A percentile compares a stretch with the other conserved stretches of the same genome.
These are phyloP conservation scores for Ceratocystiopsis sp. DNA, from an alignment of 2,329 filamentous ascomycete species.

Conservation along the genomic window DNA sequence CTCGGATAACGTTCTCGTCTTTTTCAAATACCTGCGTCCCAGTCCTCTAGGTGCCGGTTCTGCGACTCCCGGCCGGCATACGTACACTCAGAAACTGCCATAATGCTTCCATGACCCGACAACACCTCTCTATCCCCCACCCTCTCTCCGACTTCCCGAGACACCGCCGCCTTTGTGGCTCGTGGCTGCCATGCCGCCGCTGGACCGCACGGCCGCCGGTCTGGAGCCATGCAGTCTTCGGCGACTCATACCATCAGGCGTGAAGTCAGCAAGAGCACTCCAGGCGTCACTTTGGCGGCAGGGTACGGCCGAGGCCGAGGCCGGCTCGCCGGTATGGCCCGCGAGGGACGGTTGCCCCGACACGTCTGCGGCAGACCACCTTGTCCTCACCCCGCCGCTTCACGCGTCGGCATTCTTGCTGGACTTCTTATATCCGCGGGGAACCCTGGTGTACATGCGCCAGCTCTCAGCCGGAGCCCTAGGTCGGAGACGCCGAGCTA, in stretches of 20 bases:
- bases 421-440: slow-evolving; percentile 38
- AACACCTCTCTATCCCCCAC: not conserved
- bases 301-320: slow-evolving; percentile 31
- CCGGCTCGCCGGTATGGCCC: slow-evolving; percentile 11
- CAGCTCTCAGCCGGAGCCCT: slow-evolving; percentile 13
- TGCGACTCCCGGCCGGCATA: no score
- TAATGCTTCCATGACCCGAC: not conserved
- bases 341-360: slow-evolving; percentile 14
- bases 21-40: no score
- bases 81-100: not conserved
- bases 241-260: slow-evolving; percentile 29
- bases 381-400: slow-evolving; percentile 16
- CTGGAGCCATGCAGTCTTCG: slow-evolving; percentile 39
- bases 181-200: slow-evolving; percentile 26
- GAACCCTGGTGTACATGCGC: slow-evolving; percentile 25
- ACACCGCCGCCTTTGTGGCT: not conserved
- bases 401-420: slow-evolving; percentile 32
- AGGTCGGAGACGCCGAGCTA: no score
- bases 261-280: slow-evolving; percentile 23
- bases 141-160: not conserved
- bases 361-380: slow-evolving; percentile 11
- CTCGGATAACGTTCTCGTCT: no score
- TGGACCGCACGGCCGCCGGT: slow-evolving; percentile 38
- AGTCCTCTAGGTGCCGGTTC: no score
- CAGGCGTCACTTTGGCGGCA: slow-evolving; percentile 37